Percentiles rank a stretch among this genome's conserved stretches.
phyloP scores from a whole-genome alignment of 1,284 basidiomycete species.

The Sporisorium exsertum region DNA sequence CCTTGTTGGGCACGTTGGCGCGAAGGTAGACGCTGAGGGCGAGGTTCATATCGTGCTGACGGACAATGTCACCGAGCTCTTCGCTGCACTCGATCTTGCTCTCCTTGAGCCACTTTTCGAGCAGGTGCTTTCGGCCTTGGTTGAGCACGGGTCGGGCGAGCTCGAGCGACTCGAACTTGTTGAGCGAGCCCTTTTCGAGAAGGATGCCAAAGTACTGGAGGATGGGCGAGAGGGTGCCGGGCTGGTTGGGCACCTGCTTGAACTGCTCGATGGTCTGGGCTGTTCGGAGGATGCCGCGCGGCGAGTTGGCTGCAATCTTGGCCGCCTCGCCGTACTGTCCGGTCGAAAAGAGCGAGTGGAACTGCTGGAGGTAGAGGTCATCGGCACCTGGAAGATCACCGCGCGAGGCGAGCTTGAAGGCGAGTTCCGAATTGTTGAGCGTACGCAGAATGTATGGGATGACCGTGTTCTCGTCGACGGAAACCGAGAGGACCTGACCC shows the following conservation, averaged over 20 bases:
- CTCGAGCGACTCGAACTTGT: constrained; percentile 95
- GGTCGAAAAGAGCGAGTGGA: constrained; percentile 89
- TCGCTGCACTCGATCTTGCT: constrained; percentile 99
- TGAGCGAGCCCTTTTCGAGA: constrained; percentile 96
- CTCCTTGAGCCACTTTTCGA: constrained; percentile 99
- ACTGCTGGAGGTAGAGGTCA: constrained; percentile 95
- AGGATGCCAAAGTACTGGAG: constrained; percentile 98
- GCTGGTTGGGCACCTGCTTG: constrained; percentile 90
- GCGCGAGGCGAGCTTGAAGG: constrained; percentile 96
- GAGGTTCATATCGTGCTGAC: constrained; percentile 94
- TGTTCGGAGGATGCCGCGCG: constrained; percentile 93
- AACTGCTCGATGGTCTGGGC: constrained; percentile 96
- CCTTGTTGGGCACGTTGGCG: constrained; percentile 98
- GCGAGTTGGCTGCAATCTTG: constrained; percentile 97
- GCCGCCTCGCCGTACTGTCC: constrained; percentile 96
- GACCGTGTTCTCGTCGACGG: constrained; percentile 94
- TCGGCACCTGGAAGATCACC: constrained; percentile 98
- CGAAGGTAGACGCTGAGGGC: constrained; percentile 98
- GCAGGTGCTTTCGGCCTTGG: constrained; percentile 94
- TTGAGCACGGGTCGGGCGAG: constrained; percentile 94
- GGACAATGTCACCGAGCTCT: constrained; percentile 97
- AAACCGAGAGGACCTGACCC: constrained; percentile 96
- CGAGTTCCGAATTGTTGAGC: constrained; percentile 96
- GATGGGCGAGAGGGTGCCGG: constrained; percentile 93
- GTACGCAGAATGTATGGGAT: constrained; percentile 94